Base-by-base conservation (phyloP, 1,284 basidiomycete species). In the Cutaneotrichosporon sp. region DNA sequence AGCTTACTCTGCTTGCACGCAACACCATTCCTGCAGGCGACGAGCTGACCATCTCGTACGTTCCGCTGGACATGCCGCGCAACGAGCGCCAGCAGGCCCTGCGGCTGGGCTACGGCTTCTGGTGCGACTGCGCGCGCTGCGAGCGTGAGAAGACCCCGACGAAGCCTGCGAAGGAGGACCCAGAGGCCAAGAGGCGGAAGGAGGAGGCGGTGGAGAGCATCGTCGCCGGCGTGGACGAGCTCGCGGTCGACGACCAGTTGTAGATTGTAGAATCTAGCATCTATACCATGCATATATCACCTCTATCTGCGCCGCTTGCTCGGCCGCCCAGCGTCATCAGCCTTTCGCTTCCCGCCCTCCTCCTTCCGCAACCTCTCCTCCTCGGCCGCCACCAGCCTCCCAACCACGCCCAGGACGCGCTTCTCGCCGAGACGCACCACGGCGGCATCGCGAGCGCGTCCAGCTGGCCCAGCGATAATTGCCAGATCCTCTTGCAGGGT, bases 1-100 rank as follows among this genome's bases (percentile, higher is more conserved):
- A 73, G 55, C 70, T 78, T 21, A 77, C 88, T 0, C 77, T 91
- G 38, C 75, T 91, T n/a, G 88, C 91, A 1, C 84, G 83, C 56
- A 74, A 82, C 4, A 82, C 84, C n/a, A 89, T 96, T 61, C 80
- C 83, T 22, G 76, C 82, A 0, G 90, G 89, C 2, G 87, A 92
- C 63, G 91, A 95, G 76, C 83, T 94, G 34, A 64, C 75, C 0
- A 76, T 88, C 13, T 85, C 90, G 1, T 95, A 95, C 71, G 90
- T 92, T 61, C 85, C 93, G 72, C 89, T 90, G 0, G 78, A 78
- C 8, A 68, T 85, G 38, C 76, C 83, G 4, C 82, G 89, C 32
- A 80, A 80, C 11, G 83, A 82, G 62, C 84, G 92, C 22, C 82
- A 87, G 58, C 76, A 82, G 53, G 83, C 85, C 66, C 77, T 95